A percentile compares a stretch with the other conserved stretches of the same genome.
These are phyloP conservation scores for Parmales sp. DNA, from an alignment of 108 stramenopile species.

Conservation along the genomic window DNA sequence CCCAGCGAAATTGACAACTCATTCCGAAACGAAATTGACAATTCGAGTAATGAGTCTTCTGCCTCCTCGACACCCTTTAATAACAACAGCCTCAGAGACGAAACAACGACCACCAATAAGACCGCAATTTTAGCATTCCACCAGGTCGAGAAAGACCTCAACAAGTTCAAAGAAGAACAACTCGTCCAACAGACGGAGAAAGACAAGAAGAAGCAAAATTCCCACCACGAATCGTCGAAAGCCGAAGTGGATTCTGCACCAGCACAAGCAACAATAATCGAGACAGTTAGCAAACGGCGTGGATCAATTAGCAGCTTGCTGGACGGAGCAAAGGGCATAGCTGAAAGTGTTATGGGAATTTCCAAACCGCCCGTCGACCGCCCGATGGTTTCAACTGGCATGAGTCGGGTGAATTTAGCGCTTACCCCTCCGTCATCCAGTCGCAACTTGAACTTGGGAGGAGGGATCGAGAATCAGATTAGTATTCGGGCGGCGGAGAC, in stretches of 20 bases:
- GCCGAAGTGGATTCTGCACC: no score
- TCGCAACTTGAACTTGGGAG: not conserved
- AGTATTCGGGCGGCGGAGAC: not conserved
- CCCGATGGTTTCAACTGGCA: not conserved
- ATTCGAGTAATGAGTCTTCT: not conserved
- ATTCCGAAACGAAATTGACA: not conserved
- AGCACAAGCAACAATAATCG: no score
- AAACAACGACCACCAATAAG: not conserved
- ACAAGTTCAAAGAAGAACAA: not conserved
- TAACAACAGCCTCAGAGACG: not conserved
- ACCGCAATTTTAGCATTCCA: not conserved
- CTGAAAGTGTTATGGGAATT: no score
- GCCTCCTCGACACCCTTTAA: not conserved
- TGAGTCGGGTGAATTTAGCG: not conserved
- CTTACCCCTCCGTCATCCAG: not conserved
- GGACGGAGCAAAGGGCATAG: not conserved
- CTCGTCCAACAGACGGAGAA: not conserved
- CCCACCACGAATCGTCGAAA: no score
- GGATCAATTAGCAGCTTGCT: not conserved
- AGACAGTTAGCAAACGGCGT: no score
- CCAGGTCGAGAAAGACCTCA: not conserved
- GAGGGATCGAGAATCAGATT: not conserved
- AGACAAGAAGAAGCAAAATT: not conserved
- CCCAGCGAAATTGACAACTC: not conserved
- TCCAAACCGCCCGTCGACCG: no score